Evolutionary conservation across 139 green algal species (phyloP).

Genomic region (Volvox africanus): DNA sequence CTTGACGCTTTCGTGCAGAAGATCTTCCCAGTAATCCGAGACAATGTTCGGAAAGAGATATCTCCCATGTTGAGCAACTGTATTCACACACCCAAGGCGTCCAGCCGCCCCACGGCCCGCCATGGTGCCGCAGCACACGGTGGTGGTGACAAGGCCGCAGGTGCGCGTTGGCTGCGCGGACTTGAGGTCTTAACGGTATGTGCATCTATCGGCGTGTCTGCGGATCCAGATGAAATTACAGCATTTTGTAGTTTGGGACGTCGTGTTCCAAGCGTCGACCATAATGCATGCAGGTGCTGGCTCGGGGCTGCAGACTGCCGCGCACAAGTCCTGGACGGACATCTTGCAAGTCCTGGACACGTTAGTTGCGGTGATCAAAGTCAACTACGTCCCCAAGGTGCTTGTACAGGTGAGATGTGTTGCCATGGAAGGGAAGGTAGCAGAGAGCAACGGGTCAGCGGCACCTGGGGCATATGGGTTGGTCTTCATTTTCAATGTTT

Average conservation of each 20-base stretch:
- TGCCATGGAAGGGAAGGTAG: too few relatives aligned
- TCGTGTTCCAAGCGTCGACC: background rate
- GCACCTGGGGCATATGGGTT: background rate
- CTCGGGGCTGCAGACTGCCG: slow-evolving; percentile 49
- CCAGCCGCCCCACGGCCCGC: background rate
- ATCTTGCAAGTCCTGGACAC: slow-evolving; percentile 90
- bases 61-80: slow-evolving; percentile 83
- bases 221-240: background rate
- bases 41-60: slow-evolving; percentile 98
- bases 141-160: slow-evolving; percentile 19
- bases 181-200: background rate
- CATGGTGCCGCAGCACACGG: background rate
- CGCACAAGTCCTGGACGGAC: slow-evolving; percentile 83
- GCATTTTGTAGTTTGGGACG: too few relatives aligned
- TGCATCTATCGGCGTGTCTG: background rate
- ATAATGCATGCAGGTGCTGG: background rate
- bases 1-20: slow-evolving; percentile 98
- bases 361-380: slow-evolving; percentile 87
- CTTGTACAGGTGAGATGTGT: slow-evolving; percentile 78
- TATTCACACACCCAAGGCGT: slow-evolving; percentile 85
- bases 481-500: background rate
- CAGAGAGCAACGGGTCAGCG: background rate
- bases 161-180: background rate
- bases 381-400: slow-evolving; percentile 90
- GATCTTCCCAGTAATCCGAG: slow-evolving; percentile 97